Percentiles rank a stretch among this genome's conserved stretches.
phyloP scores from a whole-genome alignment of 2,329 filamentous ascomycete species.

The Clonostachys solani region DNA sequence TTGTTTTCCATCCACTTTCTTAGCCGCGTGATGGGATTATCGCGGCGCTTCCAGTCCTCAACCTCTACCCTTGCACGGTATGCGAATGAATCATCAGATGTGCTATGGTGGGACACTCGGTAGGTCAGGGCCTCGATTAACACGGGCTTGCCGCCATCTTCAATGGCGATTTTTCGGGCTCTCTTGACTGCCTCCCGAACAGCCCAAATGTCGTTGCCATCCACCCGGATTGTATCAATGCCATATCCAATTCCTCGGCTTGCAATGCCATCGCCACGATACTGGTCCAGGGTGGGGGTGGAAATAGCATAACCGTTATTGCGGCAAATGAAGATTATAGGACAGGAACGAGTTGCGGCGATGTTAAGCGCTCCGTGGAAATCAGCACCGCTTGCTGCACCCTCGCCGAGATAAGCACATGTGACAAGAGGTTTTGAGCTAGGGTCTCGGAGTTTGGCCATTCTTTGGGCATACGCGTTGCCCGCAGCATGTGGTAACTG shows the following conservation, averaged over 20 bases:
- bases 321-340: slow-evolving; percentile 83
- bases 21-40: slow-evolving; percentile 81
- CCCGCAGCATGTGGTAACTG: slow-evolving; percentile 87
- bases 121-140: slow-evolving; percentile 97
- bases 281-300: slow-evolving; percentile 85
- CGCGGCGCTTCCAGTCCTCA: slow-evolving; percentile 88
- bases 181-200: slow-evolving; percentile 75
- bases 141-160: slow-evolving; percentile 76
- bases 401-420: slow-evolving; percentile 86
- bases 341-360: slow-evolving; percentile 82
- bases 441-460: slow-evolving; percentile 71
- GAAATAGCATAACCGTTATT: slow-evolving; percentile 93
- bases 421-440: slow-evolving; percentile 64
- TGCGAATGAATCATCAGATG: slow-evolving; percentile 93
- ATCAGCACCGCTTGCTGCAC: slow-evolving; percentile 85
- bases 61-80: slow-evolving; percentile 93
- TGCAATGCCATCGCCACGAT: slow-evolving; percentile 87
- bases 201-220: slow-evolving; percentile 93
- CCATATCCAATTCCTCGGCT: slow-evolving; percentile 84
- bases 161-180: slow-evolving; percentile 73
- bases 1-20: slow-evolving; percentile 88
- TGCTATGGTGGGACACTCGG: slow-evolving; percentile 96
- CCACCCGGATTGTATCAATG: slow-evolving; percentile 88
- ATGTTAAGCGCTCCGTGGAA: slow-evolving; percentile 92
- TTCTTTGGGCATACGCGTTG: slow-evolving; percentile 81